phyloP scores from a whole-genome alignment of 2,329 filamentous ascomycete genomes.

The Leptodontidium sp. region DNA sequence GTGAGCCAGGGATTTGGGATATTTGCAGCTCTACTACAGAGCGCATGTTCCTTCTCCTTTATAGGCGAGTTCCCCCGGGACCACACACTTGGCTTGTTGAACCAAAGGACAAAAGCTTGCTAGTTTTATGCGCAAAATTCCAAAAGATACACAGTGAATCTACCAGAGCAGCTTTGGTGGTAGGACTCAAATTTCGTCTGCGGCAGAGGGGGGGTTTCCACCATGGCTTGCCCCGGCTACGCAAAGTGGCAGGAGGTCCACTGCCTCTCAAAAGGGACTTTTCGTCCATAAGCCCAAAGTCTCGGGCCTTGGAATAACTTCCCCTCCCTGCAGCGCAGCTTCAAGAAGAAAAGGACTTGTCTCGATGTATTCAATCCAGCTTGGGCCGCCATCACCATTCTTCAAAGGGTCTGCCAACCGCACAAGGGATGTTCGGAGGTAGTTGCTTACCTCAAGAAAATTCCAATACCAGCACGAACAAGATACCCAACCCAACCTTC shows the following conservation, averaged over 20 bases:
- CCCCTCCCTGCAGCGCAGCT: not conserved
- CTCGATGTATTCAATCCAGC: not conserved
- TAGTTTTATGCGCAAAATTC: not conserved
- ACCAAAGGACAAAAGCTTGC: not conserved
- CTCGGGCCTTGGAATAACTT: not conserved
- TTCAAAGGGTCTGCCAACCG: constrained; percentile 37
- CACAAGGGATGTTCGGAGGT: constrained; percentile 22
- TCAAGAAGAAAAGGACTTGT: not conserved
- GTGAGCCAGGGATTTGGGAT: not conserved
- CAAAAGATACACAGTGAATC: not conserved
- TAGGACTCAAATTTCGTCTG: not conserved
- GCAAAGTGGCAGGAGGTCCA: not conserved
- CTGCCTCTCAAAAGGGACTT: not conserved
- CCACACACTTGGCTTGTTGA: not conserved
- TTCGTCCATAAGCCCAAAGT: not conserved
- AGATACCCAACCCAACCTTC: constrained; percentile 41
- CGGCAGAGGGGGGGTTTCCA: not conserved
- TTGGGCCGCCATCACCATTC: constrained; percentile 3
- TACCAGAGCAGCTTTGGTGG: constrained; percentile 13
- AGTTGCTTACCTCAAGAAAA: constrained; percentile 42
- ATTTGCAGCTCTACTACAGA: constrained; percentile 11
- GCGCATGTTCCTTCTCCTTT: not conserved
- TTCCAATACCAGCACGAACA: constrained; percentile 38
- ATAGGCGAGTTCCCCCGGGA: not conserved
- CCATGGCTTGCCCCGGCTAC: not conserved